These are phyloP conservation scores for Lantana camara DNA, from an alignment of 257 asterid species.

Conservation along the genomic window DNA sequence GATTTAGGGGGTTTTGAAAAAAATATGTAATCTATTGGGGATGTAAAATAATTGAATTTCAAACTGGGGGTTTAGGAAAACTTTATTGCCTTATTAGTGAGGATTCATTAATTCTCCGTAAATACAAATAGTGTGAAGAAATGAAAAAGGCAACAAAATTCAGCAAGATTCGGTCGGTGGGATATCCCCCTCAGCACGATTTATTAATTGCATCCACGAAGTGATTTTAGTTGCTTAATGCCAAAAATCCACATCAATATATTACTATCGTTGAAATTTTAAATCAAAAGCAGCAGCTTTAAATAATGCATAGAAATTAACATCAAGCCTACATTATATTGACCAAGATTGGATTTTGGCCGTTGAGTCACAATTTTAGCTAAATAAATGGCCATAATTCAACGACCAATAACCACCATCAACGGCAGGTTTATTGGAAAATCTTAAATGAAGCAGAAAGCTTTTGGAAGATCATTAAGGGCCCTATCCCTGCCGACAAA, in stretches of 20 bases:
- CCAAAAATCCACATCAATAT: slow-evolving; percentile 31
- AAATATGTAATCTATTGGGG: no score
- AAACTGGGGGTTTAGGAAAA: no score
- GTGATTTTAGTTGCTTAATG: slow-evolving; percentile 21
- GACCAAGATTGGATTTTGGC: slow-evolving; percentile 24
- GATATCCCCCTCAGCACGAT: slow-evolving; percentile 46
- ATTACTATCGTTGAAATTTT: slow-evolving; percentile 16
- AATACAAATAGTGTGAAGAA: slow-evolving; percentile 6
- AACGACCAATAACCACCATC: slow-evolving; percentile 67
- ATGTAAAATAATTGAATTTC: no score
- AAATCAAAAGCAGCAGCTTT: not conserved
- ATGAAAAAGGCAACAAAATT: slow-evolving; percentile 1
- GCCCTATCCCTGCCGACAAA: slow-evolving; percentile 51
- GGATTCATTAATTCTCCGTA: no score
- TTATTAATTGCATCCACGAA: slow-evolving; percentile 21
- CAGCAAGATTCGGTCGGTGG: slow-evolving; percentile 44
- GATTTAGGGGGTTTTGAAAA: no score
- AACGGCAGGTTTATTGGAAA: slow-evolving; percentile 47
- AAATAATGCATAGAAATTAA: not conserved
- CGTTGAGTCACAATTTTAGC: slow-evolving; percentile 16
- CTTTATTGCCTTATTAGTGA: no score
- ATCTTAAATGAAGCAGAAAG: slow-evolving; percentile 28
- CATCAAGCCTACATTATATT: not conserved
- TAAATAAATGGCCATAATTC: slow-evolving; percentile 22
- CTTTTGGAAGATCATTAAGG: slow-evolving; percentile 32